These are phyloP conservation scores for Plasmodium knowlesi DNA, from an alignment of 169 alveolate genomes.

Conservation along the genomic window DNA sequence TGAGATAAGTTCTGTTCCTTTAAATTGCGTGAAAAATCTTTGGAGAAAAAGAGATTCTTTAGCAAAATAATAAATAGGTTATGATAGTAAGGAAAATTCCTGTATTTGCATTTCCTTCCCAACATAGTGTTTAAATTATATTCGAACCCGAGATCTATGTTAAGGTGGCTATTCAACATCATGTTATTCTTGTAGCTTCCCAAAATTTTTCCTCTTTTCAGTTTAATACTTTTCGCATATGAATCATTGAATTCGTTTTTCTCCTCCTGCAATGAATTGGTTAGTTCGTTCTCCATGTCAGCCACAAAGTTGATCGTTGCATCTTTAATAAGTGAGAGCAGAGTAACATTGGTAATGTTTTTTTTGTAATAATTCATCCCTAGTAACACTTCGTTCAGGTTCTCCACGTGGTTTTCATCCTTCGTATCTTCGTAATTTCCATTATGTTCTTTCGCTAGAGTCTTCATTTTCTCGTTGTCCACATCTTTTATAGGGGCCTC, in stretches of 20 bases:
- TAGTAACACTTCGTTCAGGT: neutral
- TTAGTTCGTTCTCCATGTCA: constrained; percentile 9
- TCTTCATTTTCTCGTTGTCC: neutral
- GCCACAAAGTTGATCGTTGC: constrained; percentile 18
- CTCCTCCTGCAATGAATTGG: neutral
- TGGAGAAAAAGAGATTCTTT: constrained; percentile 13
- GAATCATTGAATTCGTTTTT: neutral
- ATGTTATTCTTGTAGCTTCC: constrained; percentile 37
- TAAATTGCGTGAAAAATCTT: neutral
- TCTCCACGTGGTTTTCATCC: neutral
- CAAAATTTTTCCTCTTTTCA: constrained; percentile 13
- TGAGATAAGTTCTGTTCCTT: neutral
- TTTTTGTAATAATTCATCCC: constrained; percentile 18
- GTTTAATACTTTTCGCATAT: neutral
- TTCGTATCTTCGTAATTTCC: neutral
- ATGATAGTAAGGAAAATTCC: constrained; percentile 18
- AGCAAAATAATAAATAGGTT: constrained; percentile 11
- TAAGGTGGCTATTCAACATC: constrained; percentile 11
- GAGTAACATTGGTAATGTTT: constrained; percentile 22
- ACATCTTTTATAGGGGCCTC: neutral
- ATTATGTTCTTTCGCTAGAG: neutral
- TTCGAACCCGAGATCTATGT: constrained; percentile 39
- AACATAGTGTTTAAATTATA: constrained; percentile 2
- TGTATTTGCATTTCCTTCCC: constrained; percentile 23
- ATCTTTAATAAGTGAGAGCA: constrained; percentile 13